A percentile compares a stretch with the other conserved stretches of the same genome.
These are phyloP conservation scores for Scortechinia acanthostroma DNA, from an alignment of 2,329 filamentous ascomycete species.

Conservation along the genomic window DNA sequence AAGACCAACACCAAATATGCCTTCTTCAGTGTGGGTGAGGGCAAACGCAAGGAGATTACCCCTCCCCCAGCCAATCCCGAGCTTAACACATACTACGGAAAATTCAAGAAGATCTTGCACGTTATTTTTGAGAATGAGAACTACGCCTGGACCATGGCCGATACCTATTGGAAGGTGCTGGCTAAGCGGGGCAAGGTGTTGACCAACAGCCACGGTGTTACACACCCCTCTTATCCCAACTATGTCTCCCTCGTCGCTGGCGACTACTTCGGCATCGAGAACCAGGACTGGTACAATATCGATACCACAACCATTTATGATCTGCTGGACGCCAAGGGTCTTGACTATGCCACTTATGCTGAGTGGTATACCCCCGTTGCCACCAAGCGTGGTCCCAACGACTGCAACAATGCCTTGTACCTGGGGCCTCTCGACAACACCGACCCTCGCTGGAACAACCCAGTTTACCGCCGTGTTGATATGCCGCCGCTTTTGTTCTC, in stretches of 20 bases:
- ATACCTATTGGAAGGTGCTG: conserved; percentile 8
- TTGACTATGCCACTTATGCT: conserved; percentile 7
- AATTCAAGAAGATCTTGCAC: too few relatives aligned
- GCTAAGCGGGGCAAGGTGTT: conserved; percentile 7
- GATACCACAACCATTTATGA: conserved; percentile 8
- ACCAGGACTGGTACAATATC: conserved; percentile 9
- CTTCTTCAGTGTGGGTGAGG: too few relatives aligned
- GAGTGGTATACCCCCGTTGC: conserved; percentile 9
- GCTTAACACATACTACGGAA: too few relatives aligned
- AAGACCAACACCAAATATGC: too few relatives aligned
- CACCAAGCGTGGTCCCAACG: conserved; percentile 7
- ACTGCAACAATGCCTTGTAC: conserved; percentile 9
- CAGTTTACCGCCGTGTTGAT: conserved; percentile 8
- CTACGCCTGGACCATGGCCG: conserved; percentile 8
- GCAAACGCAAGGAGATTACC: too few relatives aligned
- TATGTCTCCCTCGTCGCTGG: conserved; percentile 8
- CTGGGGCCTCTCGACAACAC: conserved; percentile 9
- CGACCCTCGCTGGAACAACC: conserved; percentile 7
- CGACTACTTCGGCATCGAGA: conserved; percentile 8
- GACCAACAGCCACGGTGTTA: conserved; percentile 7
- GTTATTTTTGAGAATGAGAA: conserved; percentile 9
- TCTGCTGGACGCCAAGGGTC: conserved; percentile 6
- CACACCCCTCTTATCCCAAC: conserved; percentile 8
- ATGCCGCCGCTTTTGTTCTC: too few relatives aligned
- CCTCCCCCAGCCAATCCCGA: too few relatives aligned